Evolutionary conservation across 352 stramenopile genomes (phyloP), one percentile per base, ranked within the genome.

Genomic region (Phytopythium montanum): DNA sequence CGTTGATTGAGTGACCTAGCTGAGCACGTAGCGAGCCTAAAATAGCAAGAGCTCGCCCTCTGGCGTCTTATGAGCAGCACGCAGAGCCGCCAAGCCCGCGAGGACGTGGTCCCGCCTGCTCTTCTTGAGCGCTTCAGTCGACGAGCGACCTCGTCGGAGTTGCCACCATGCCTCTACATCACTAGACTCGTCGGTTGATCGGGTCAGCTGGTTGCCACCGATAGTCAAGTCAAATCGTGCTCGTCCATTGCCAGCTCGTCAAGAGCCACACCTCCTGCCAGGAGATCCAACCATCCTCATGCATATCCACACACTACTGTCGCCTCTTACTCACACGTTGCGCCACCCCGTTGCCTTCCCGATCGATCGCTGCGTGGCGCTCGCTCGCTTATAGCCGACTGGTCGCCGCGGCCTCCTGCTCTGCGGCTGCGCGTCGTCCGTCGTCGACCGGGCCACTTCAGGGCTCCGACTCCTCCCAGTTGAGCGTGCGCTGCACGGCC

Each of bases 401-500:
- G n/a, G 46, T 13, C 25, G 46, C 46, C 46, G 46, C 46, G 46
- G 1, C 38, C 1, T 13, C 25, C n/a, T n/a, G n/a, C n/a, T n/a
- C n/a, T n/a, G n/a, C n/a, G n/a, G n/a, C n/a, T 21, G 25, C 46
- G 46, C 28, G 26, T 21, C 26, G n/a, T n/a, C n/a, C n/a, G n/a
- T n/a, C 46, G 46, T 53, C 46, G 25, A 36, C 25, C 46, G 46
- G 26, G 25, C 19, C 36, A 25, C 46, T 53, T 53, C 46, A 53
- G 25, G 46, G 46, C 26, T 79, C 56, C 41, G 61, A 66, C 25
- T 92, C 79, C 81, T 90, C 79, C 86, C 86, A 95, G 72, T 91
- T 81, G 53, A 93, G 80, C 57, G 84, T 93, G 60, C 86, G 86
- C 64, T 88, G 69, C 7, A 95, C 83, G 7, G 86, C 86, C 73